Evolutionary conservation across 257 asterid species (phyloP).

Genomic region (Solanum raphanifolium): DNA sequence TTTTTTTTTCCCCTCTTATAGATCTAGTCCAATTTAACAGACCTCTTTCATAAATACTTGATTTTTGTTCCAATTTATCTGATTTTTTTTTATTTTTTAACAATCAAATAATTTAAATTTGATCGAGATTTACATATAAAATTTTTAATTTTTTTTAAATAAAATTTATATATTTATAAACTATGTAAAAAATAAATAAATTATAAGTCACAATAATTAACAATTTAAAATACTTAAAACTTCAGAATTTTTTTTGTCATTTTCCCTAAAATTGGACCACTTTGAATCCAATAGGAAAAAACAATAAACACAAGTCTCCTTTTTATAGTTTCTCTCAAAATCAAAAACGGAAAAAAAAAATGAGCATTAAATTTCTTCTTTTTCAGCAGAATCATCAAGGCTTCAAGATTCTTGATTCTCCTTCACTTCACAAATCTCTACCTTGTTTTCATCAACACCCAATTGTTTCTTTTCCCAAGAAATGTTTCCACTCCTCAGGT

Average conservation of each 20-base stretch:
- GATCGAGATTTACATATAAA: too few relatives aligned
- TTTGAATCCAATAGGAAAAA: not conserved
- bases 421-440: conserved; percentile 8
- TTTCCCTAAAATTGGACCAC: not conserved
- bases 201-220: too few relatives aligned
- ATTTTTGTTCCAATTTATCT: too few relatives aligned
- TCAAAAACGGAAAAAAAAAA: not conserved
- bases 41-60: not conserved
- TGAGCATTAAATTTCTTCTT: conserved; percentile 38
- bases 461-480: conserved; percentile 12
- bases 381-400: conserved; percentile 9
- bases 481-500: conserved; percentile 23
- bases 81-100: too few relatives aligned
- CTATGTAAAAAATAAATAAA: too few relatives aligned
- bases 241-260: not conserved
- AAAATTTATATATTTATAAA: too few relatives aligned
- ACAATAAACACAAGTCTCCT: not conserved
- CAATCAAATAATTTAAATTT: too few relatives aligned
- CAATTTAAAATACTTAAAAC: too few relatives aligned
- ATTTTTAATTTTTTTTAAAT: too few relatives aligned
- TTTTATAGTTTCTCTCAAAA: not conserved
- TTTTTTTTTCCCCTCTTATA: not conserved
- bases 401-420: conserved; percentile 11
- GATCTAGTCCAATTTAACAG: not conserved
- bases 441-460: not conserved